phyloP scores from a whole-genome alignment of 2,329 filamentous ascomycete species.

The Ceratocystis smalleyi region DNA sequence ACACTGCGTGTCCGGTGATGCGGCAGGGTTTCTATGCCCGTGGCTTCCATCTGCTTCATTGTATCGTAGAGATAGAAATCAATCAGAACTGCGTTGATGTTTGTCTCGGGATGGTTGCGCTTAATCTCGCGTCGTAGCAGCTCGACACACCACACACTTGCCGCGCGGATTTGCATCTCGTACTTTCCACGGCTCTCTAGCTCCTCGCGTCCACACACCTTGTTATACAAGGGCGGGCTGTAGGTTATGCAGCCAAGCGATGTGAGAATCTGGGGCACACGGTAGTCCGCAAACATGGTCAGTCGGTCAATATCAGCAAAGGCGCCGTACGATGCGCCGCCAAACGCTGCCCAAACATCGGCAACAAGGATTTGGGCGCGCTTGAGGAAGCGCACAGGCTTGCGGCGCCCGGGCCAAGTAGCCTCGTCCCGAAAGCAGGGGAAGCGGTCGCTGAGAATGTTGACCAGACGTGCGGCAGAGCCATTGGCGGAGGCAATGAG shows the following conservation, averaged over 20 bases:
- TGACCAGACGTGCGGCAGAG: constrained; percentile 74
- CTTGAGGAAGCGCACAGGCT: constrained; percentile 69
- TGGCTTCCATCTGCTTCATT: constrained; percentile 67
- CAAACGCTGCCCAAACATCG: constrained; percentile 91
- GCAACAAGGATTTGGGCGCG: constrained; percentile 91
- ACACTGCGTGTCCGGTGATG: constrained; percentile 88
- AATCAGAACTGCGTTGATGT: constrained; percentile 77
- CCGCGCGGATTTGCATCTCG: constrained; percentile 78
- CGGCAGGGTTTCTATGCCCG: constrained; percentile 47
- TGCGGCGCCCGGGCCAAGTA: constrained; percentile 52
- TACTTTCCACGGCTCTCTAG: constrained; percentile 59
- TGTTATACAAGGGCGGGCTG: constrained; percentile 59
- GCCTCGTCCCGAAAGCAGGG: constrained; percentile 73
- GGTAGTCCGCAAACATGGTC: constrained; percentile 98
- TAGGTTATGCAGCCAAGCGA: constrained; percentile 70
- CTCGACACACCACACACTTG: constrained; percentile 94
- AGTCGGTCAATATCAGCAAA: constrained; percentile 89
- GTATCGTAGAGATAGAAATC: constrained; percentile 96
- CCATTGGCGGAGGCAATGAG: constrained; percentile 58
- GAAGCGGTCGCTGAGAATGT: constrained; percentile 69
- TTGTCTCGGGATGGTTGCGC: constrained; percentile 51
- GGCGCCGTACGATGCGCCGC: constrained; percentile 59
- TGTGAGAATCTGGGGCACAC: constrained; percentile 84
- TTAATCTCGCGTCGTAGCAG: constrained; percentile 70
- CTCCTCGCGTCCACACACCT: constrained; percentile 47